These are phyloP conservation scores for Picea glauca DNA, from an alignment of 75 land plant species.

Conservation along the genomic window DNA sequence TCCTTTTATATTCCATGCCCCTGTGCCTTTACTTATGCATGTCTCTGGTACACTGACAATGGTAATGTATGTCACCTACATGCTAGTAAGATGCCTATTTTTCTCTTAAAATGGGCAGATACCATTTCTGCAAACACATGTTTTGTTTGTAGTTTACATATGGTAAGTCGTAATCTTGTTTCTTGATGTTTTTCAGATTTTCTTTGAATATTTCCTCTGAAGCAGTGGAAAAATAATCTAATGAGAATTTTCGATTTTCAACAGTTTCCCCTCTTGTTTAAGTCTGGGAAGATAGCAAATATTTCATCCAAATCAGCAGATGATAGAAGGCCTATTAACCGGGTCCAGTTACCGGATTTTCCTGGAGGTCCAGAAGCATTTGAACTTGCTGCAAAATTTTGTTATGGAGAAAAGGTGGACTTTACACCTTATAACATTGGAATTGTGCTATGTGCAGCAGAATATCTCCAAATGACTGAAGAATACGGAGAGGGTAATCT, in stretches of 20 bases:
- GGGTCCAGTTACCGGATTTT: constrained; percentile 29
- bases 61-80: too few relatives aligned
- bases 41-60: too few relatives aligned
- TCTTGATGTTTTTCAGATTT: too few relatives aligned
- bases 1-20: too few relatives aligned
- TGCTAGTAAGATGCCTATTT: too few relatives aligned
- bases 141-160: too few relatives aligned
- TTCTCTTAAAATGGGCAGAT: too few relatives aligned
- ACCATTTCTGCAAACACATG: too few relatives aligned
- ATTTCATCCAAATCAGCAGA: constrained; percentile 20
- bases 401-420: constrained; percentile 48
- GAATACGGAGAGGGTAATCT: constrained; percentile 40
- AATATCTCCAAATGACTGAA: constrained; percentile 63
- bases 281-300: constrained; percentile 27
- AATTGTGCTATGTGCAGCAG: constrained; percentile 38
- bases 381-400: constrained; percentile 46
- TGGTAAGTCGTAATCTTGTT: too few relatives aligned
- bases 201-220: too few relatives aligned
- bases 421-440: constrained; percentile 44
- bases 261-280: constrained; percentile 44
- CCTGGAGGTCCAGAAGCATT: constrained; percentile 51
- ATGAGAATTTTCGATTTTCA: not conserved
- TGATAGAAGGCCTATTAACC: constrained; percentile 20
- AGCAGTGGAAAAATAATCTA: not conserved
- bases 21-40: too few relatives aligned